phyloP scores from a whole-genome alignment of 1,284 basidiomycete genomes.

The Cryptococcus sp. region DNA sequence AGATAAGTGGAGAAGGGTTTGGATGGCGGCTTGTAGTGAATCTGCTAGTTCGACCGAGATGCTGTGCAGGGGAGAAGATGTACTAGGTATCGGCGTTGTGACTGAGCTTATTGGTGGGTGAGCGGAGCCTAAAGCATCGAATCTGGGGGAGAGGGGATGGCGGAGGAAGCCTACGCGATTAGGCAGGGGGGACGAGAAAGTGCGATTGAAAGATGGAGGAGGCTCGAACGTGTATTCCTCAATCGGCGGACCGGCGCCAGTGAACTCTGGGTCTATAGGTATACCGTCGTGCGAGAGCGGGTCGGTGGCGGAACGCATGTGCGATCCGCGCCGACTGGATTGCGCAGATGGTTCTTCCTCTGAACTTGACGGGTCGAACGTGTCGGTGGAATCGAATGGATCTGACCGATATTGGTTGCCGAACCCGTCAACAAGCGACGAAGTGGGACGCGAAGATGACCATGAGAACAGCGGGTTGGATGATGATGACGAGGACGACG shows the following conservation, averaged over 20 bases:
- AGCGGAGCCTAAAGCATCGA: constrained; percentile 8
- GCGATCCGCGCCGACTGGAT: constrained; percentile 2
- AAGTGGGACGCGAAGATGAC: constrained; percentile 14
- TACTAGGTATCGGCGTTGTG: constrained; percentile 3
- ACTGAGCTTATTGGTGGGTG: constrained; percentile 14
- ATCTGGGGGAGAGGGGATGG: constrained; percentile 27
- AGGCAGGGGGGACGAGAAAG: constrained; percentile 43
- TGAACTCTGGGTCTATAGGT: constrained; percentile 24
- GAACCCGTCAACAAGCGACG: constrained; percentile 5
- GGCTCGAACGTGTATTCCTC: constrained; percentile 18
- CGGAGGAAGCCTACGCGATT: constrained; percentile 31
- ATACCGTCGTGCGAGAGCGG: constrained; percentile 19
- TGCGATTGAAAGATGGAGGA: constrained; percentile 33
- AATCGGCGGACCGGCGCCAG: constrained; percentile 8
- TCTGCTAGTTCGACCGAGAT: constrained; percentile 74
- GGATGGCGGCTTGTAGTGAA: constrained; percentile 80
- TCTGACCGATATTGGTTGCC: constrained; percentile 23
- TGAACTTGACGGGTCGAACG: constrained; percentile 41
- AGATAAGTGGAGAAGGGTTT: constrained; percentile 82
- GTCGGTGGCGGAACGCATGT: constrained; percentile 22
- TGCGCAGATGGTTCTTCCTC: constrained; percentile 28
- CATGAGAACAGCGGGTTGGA: constrained; percentile 34
- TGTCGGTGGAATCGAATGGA: constrained; percentile 37
- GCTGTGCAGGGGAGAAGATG: constrained; percentile 34
- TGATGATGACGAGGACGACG: constrained; percentile 41